phyloP scores from a whole-genome alignment of 306 rosid genomes.

The Inga laurina region DNA sequence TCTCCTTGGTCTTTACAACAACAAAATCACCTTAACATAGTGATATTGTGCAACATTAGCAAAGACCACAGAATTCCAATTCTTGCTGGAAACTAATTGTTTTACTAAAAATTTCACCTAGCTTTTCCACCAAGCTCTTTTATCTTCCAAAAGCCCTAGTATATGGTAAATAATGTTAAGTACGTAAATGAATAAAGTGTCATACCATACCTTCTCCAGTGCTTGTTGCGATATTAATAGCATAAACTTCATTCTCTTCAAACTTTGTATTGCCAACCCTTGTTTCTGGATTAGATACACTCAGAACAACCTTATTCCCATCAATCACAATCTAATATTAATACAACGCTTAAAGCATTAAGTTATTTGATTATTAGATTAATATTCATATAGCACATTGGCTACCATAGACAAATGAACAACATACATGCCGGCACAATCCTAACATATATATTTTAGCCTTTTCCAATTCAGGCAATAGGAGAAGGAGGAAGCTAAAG shows the following conservation, averaged over 20 bases:
- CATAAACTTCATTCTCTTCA: slow-evolving; percentile 75
- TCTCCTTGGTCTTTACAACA: not conserved
- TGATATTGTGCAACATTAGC: not conserved
- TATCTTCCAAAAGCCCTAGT: slow-evolving; percentile 73
- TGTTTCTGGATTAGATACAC: slow-evolving; percentile 62
- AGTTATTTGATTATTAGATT: no score
- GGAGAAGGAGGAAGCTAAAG: slow-evolving; percentile 46
- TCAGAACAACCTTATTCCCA: slow-evolving; percentile 73
- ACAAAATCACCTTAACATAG: slow-evolving; percentile 59
- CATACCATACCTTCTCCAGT: slow-evolving; percentile 77
- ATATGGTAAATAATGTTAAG: not conserved
- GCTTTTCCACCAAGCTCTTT: slow-evolving; percentile 68
- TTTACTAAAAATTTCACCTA: slow-evolving; percentile 40
- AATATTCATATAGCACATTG: no score
- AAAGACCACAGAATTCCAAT: not conserved
- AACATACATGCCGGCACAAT: not conserved
- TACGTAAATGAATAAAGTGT: not conserved
- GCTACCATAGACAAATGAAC: no score
- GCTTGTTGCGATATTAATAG: slow-evolving; percentile 71
- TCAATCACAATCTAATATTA: slow-evolving; percentile 66
- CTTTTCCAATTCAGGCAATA: slow-evolving; percentile 43
- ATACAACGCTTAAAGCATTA: not conserved
- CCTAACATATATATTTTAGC: not conserved
- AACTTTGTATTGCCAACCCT: slow-evolving; percentile 77
- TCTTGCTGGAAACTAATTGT: not conserved